phyloP scores from a whole-genome alignment of 129 eudicot genomes.

The Solidago caesia region DNA sequence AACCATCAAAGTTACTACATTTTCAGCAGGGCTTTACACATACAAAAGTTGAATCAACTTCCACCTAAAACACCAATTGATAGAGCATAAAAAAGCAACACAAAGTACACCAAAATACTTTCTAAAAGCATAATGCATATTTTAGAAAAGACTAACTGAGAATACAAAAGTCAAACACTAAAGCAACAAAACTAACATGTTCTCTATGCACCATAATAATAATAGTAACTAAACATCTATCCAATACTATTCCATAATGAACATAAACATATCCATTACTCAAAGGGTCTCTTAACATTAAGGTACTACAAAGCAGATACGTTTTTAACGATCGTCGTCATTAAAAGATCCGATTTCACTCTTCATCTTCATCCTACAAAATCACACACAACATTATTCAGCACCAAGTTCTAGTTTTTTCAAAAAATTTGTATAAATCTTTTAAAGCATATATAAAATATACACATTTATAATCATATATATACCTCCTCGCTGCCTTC shows the following conservation, averaged over 20 bases:
- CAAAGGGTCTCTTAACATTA: constrained; percentile 5
- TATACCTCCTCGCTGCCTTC: constrained; percentile 63
- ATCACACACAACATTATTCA: not conserved
- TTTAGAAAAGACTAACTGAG: not conserved
- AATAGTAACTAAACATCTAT: constrained; percentile 17
- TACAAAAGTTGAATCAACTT: too few relatives aligned
- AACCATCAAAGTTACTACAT: too few relatives aligned
- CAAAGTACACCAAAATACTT: not conserved
- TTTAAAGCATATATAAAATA: not conserved
- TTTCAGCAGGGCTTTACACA: too few relatives aligned
- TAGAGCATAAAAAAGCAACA: not conserved
- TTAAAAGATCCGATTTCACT: not conserved
- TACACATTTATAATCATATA: too few relatives aligned
- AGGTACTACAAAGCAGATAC: constrained; percentile 27
- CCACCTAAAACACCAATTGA: too few relatives aligned
- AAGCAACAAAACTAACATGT: constrained; percentile 21
- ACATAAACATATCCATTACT: constrained; percentile 12
- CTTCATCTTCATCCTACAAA: constrained; percentile 42
- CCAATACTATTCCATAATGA: constrained; percentile 19
- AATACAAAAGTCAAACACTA: constrained; percentile 12
- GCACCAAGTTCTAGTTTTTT: not conserved
- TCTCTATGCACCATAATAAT: constrained; percentile 34
- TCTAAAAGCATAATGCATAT: constrained; percentile 19
- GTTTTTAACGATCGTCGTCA: not conserved
- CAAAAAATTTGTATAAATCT: too few relatives aligned